Base-by-base conservation (phyloP, 306 rosid species). In the Glycine latifolia region DNA sequence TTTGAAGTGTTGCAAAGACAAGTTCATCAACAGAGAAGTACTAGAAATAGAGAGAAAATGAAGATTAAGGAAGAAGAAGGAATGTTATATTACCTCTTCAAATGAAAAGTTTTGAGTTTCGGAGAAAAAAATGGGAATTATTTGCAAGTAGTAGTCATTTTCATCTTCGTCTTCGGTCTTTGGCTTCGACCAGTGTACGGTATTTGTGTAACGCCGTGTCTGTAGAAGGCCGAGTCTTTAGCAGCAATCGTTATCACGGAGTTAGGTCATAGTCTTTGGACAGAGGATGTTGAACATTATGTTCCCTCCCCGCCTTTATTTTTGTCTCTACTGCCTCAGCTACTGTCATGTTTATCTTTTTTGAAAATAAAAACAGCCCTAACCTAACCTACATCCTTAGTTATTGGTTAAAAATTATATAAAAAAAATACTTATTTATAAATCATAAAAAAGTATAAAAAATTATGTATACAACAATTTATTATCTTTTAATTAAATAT, bases 181-280 rank as follows among this genome's bases (percentile, higher is more conserved):
- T 1, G 67, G 14, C 12, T 60, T 62, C 4, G 13, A 62, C 10
- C 41, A 55, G 63, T 43, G 43, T 55, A 58, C 76, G 84, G 77
- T 41, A 76, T 3, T 35, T 67, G 33, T 15, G 71, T 73, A 46
- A 83, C 86, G 81, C 39, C 84, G 86, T 70, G 26, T 44, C 12
- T 60, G 79, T 82, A 59, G 10, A 17, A 11, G 68, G 39, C 58
- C 26, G 14, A 15, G 66, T 52, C 74, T 78, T 66, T 11, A 8
- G 81, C 77, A 75, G 71, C 79, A 31, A 75, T 49, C 61, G 81
- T 81, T 83, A 83, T 83, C 49, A 78, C 87, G 89, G 86, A 71
- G 76, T 83, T 73, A 62, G 75, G 68, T 78, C 33, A 52, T 50
- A 6, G 48, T 11, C 74, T 50, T 26, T 1, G 12, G 11, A 0